Percentiles rank a stretch among this genome's conserved stretches.
phyloP scores from a whole-genome alignment of 2,329 filamentous ascomycete genomes.

The Exophiala aquamarina region DNA sequence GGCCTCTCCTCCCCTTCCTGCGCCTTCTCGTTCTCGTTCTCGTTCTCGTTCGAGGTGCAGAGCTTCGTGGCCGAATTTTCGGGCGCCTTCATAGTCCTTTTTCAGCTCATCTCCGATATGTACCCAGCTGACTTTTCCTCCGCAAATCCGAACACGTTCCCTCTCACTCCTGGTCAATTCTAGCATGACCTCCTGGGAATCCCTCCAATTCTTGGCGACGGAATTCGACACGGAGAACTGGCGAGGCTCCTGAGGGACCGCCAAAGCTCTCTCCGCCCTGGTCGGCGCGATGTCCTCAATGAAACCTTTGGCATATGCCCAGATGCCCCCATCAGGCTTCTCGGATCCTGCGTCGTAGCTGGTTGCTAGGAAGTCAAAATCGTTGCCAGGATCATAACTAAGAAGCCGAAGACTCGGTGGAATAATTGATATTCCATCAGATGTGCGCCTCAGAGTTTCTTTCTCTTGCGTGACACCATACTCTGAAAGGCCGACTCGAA shows the following conservation, averaged over 20 bases:
- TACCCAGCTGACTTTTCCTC: slow-evolving; percentile 25
- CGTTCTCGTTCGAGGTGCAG: slow-evolving; percentile 33
- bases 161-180: no score
- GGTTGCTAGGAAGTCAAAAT: slow-evolving; percentile 46
- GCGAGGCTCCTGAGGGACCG: no score
- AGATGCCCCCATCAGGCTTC: slow-evolving; percentile 43
- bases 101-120: slow-evolving; percentile 47
- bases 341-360: slow-evolving; percentile 48
- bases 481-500: slow-evolving; percentile 35
- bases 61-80: slow-evolving; percentile 39
- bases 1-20: no score
- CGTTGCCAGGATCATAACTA: slow-evolving; percentile 25
- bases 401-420: no score
- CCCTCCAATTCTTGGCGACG: no score
- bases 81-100: slow-evolving; percentile 43
- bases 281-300: slow-evolving; percentile 11
- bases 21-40: background rate
- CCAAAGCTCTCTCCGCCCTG: slow-evolving; percentile 12
- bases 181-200: no score
- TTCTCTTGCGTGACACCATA: slow-evolving; percentile 35
- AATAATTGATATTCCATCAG: no score
- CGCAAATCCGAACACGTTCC: background rate
- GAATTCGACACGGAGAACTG: no score
- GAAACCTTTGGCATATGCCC: slow-evolving; percentile 35
- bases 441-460: no score